Base-by-base conservation (phyloP, 805 yeast species). In the Ogataea populi-albae region DNA sequence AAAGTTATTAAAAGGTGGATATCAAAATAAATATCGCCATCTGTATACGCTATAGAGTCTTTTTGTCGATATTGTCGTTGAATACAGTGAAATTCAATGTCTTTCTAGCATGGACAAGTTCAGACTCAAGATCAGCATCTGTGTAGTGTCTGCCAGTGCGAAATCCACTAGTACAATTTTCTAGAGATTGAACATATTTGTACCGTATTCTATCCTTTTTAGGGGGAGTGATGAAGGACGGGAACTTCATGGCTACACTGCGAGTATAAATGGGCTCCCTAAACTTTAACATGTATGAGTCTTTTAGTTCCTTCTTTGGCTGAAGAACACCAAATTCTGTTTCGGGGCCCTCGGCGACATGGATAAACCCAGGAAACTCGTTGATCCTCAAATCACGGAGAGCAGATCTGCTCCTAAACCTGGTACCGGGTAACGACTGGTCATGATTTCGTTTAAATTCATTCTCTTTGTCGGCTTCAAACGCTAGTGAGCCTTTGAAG, bases 141-240 rank as follows among this genome's bases (percentile, higher is more conserved):
- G 38, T 23, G 20, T 18, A 32, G 6, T 37, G 14, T 9, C 32
- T 17, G 6, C 26, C 10, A 15, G 8, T 14, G 23, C 16, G 26
- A 12, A 27, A 18, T 6, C 19, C 21, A 11, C 16, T 6, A 7
- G 38, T 16, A 26, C 7, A 21, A 14, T 16, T 14, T 17, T 35
- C 23, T 3, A 48, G 28, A 1, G 51, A 37, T 17, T 36, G 35
- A n/a, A 48, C 38, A 34, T 45, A 48, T n/a, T 33, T 37, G 33
- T 48, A 50, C 4, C 35, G 41, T 12, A 42, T 33, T 21, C 42
- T 34, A 21, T 47, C 28, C 11, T 18, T 32, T 23, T 50, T 50
- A 3, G 55, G 55, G 4, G 55, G 55, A 4, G 55, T 50, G 22
- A 48, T 40, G 23, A 37, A 50, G 6, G 53, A 50, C 8, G 55